phyloP scores from a whole-genome alignment of 805 yeast genomes.

The Candida ortonii region DNA sequence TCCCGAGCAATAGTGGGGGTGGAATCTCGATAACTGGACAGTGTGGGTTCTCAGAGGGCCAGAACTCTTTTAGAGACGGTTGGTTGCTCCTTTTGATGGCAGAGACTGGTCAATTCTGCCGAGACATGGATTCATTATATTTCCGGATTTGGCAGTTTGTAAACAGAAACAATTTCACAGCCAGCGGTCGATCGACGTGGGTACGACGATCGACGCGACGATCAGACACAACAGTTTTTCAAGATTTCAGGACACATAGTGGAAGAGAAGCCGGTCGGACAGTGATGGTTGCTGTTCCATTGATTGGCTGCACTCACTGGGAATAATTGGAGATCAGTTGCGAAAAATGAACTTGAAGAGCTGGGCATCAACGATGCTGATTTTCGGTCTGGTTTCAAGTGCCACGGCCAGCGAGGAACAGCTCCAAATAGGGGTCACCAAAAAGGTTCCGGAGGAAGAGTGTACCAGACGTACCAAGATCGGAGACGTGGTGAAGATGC shows the following conservation, averaged over 20 bases:
- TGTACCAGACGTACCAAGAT: slow-evolving; percentile 56
- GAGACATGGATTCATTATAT: slow-evolving; percentile 1
- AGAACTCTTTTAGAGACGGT: too few species aligned
- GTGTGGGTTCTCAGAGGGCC: background rate
- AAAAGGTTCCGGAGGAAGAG: slow-evolving; percentile 45
- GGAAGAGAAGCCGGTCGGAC: too few species aligned
- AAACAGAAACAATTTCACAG: slow-evolving; percentile 6
- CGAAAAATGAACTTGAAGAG: too few species aligned
- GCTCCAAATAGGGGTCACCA: slow-evolving; percentile 40
- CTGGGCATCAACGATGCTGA: background rate
- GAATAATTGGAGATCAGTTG: too few species aligned
- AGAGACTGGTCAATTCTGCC: background rate
- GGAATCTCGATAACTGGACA: background rate
- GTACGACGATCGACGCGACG: background rate
- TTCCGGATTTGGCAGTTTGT: slow-evolving; percentile 11
- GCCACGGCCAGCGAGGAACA: slow-evolving; percentile 2
- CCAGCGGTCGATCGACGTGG: background rate
- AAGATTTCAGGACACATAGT: too few species aligned
- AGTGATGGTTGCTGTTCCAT: too few species aligned
- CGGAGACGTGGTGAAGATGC: slow-evolving; percentile 73
- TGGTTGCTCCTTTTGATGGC: slow-evolving; percentile 1
- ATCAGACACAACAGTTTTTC: too few species aligned
- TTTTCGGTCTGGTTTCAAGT: background rate
- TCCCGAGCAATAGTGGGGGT: background rate
- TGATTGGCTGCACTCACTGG: too few species aligned